Percentiles rank a stretch among this genome's conserved stretches.
phyloP scores from a whole-genome alignment of 2,329 filamentous ascomycete species.

The Aspergillus persii region DNA sequence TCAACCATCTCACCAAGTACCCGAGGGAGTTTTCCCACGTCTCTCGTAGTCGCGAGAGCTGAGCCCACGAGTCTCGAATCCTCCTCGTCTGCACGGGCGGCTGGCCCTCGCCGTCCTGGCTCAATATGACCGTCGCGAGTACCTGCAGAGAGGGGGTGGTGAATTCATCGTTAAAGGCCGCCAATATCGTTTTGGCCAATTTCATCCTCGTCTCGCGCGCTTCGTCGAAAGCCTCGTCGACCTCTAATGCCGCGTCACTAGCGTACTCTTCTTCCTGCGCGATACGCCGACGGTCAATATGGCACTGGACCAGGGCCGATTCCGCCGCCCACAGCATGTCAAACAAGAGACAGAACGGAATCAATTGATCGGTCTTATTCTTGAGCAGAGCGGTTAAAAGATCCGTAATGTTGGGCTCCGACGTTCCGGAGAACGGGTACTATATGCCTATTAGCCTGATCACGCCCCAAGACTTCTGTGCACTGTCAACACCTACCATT shows the following conservation, averaged over 20 bases:
- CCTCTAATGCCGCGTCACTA: conserved; percentile 11
- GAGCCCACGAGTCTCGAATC: conserved; percentile 19
- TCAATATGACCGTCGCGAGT: conserved; percentile 19
- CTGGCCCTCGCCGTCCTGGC: conserved; percentile 15
- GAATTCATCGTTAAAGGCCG: conserved; percentile 22
- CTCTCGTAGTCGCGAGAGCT: conserved; percentile 14
- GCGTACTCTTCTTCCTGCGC: conserved; percentile 21
- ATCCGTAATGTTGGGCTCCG: conserved; percentile 22
- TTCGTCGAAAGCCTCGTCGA: conserved; percentile 18
- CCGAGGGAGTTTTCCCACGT: conserved; percentile 17
- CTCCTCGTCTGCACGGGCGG: conserved; percentile 20
- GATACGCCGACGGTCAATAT: conserved; percentile 31
- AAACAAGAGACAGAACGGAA: conserved; percentile 33
- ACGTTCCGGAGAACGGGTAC: conserved; percentile 34
- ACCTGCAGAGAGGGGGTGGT: conserved; percentile 19
- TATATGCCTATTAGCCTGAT: conserved; percentile 7
- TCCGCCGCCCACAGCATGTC: conserved; percentile 37
- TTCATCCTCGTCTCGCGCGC: conserved; percentile 20
- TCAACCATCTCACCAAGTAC: conserved; percentile 24
- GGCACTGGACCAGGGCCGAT: conserved; percentile 33
- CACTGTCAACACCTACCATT: conserved; percentile 22
- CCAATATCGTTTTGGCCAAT: conserved; percentile 19
- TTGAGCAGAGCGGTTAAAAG: conserved; percentile 17
- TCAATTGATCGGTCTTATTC: conserved; percentile 25
- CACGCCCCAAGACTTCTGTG: neutral